A percentile compares a stretch with the other conserved stretches of the same genome.
These are phyloP conservation scores for Opeltia flavorubescens DNA, from an alignment of 495 filamentous ascomycete species.

Conservation along the genomic window DNA sequence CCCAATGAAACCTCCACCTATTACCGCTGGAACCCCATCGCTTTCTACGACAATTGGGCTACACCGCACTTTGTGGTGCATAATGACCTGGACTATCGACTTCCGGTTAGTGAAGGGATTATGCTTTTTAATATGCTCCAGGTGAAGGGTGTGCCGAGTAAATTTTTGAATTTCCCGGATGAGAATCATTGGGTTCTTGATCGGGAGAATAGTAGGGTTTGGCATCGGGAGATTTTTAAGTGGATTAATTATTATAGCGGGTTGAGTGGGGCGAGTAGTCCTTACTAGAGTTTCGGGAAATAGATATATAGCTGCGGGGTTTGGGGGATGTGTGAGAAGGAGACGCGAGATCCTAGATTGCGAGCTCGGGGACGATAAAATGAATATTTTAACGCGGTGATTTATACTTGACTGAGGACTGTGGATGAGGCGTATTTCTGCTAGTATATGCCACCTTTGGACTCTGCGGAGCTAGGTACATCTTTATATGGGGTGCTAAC, in stretches of 20 bases:
- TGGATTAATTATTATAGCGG: constrained; percentile 34
- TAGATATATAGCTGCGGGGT: no score
- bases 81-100: constrained; percentile 29
- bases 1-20: constrained; percentile 26
- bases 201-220: constrained; percentile 31
- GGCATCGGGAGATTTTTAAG: constrained; percentile 34
- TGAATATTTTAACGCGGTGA: no score
- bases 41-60: constrained; percentile 21
- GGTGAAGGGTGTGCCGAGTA: constrained; percentile 40
- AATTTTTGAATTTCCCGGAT: constrained; percentile 38
- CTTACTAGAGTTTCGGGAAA: background rate
- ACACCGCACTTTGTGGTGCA: constrained; percentile 36
- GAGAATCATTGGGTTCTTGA: constrained; percentile 35
- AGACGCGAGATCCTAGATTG: no score
- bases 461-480: no score
- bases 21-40: constrained; percentile 28
- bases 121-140: constrained; percentile 35
- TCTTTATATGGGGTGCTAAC: no score
- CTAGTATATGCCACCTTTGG: no score
- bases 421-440: no score
- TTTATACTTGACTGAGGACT: no score
- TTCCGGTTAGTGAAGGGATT: constrained; percentile 29
- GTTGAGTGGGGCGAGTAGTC: background rate
- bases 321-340: no score
- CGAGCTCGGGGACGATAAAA: no score